Base-by-base conservation (phyloP, 1,139 yeast species). In the Chernovozyma aurita region DNA sequence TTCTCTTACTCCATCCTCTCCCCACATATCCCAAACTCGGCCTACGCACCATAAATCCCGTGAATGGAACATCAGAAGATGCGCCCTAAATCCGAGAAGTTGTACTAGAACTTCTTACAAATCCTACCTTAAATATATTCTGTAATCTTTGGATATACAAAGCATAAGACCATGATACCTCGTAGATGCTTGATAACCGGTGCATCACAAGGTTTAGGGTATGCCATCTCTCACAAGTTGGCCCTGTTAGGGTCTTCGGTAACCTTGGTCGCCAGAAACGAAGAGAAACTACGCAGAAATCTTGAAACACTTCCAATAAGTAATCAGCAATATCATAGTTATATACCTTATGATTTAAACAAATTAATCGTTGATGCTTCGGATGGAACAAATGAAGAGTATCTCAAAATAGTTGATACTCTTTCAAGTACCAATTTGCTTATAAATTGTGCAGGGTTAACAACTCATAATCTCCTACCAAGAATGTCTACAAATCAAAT, bases 181-280 rank as follows among this genome's bases (percentile, higher is more conserved):
- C 25, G 31, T 12, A 27, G 26, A 16, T 34, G 37, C 18, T 46
- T 83, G 4, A 61, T 90, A 1, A 88, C 97, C 0, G 98, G 98
- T 0, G 96, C 87, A 0, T 85, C 96, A 0, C 64, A 78, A 45
- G 97, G 97, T 0, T 67, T 90, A 21, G 98, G 98, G 0, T 61
- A 70, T 4, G 78, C 80, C 0, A 73, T 90, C 14, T 81, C 92
- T 0, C 50, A 59, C 28, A 58, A 55, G 35, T 62, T 90, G 24
- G 80, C 95, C 0, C 34, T 47, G 0, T 54, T 71, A 31, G 96
- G 96, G 1, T 74, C 82, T 18, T 69, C 73, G 14, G 67, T 85
- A 11, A 68, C 85, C 0, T 56, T 85, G 14, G 48, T 86, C 7
- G 80, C 95, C 0, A 59, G 94, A 29, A 67, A 74, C 39, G 59